phyloP scores from a whole-genome alignment of 1,284 basidiomycete species.

The Tremellales sp. region DNA sequence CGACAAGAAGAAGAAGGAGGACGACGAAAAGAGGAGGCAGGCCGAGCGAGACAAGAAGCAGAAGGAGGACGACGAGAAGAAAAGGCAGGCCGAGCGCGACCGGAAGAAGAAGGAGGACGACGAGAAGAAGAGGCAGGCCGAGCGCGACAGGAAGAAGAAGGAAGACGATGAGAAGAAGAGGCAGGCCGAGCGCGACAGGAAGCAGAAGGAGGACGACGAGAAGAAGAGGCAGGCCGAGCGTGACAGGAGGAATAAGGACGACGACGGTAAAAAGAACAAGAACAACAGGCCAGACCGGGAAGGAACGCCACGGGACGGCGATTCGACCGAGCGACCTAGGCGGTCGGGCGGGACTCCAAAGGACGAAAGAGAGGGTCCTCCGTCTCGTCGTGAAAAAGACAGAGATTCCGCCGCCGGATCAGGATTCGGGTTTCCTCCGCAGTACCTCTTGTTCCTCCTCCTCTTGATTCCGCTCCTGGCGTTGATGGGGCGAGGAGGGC shows the following conservation, averaged over 20 bases:
- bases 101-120: slow-evolving; percentile 2
- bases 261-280: slow-evolving; percentile 60
- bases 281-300: background rate
- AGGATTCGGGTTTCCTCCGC: too few relatives aligned
- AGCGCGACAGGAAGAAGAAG: background rate
- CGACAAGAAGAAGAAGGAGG: background rate
- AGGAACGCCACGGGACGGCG: background rate
- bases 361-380: slow-evolving; percentile 9
- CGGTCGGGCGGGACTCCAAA: background rate
- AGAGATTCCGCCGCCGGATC: too few relatives aligned
- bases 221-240: slow-evolving; percentile 62
- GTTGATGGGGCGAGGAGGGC: background rate
- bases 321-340: slow-evolving; percentile 3
- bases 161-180: background rate
- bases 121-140: background rate
- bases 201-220: slow-evolving; percentile 19
- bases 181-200: slow-evolving; percentile 2
- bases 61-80: slow-evolving; percentile 7
- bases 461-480: background rate
- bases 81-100: background rate
- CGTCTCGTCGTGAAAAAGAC: too few relatives aligned
- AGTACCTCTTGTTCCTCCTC: background rate
- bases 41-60: slow-evolving; percentile 4
- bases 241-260: slow-evolving; percentile 85
- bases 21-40: slow-evolving; percentile 11